Conservation (phyloP, 306 rosid genomes). For the Gleditsia sinensis region DNA sequence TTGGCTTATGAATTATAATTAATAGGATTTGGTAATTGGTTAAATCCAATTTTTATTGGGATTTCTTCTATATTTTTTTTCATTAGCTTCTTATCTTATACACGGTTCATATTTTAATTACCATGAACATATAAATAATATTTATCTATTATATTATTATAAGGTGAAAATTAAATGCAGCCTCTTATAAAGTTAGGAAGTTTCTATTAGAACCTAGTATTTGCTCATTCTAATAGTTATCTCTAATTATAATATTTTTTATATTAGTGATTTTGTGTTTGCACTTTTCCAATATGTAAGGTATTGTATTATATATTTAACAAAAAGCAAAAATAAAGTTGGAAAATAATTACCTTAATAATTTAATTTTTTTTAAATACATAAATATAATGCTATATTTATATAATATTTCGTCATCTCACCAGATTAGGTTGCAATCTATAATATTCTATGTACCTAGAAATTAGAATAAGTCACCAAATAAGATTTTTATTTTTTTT, state of each 20-base stretch:
- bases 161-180: too few relatives aligned
- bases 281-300: not conserved
- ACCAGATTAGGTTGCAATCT: not conserved
- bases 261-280: too few relatives aligned
- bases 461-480: not conserved
- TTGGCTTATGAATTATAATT: not conserved
- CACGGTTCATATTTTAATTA: too few relatives aligned
- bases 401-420: not conserved
- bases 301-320: too few relatives aligned
- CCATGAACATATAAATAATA: too few relatives aligned
- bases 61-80: not conserved
- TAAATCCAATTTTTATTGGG: not conserved
- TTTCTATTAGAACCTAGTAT: too few relatives aligned
- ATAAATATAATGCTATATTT: not conserved
- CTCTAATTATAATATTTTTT: too few relatives aligned
- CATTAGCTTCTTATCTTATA: too few relatives aligned
- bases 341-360: not conserved
- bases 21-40: not conserved
- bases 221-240: too few relatives aligned
- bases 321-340: not conserved
- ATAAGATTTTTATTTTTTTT: too few relatives aligned
- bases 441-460: not conserved
- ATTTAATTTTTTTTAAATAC: not conserved
- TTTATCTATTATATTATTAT: too few relatives aligned
- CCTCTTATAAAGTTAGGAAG: too few relatives aligned